Base-by-base conservation (phyloP, 768 basidiomycete species). In the Kwoniella newhampshirensis region DNA sequence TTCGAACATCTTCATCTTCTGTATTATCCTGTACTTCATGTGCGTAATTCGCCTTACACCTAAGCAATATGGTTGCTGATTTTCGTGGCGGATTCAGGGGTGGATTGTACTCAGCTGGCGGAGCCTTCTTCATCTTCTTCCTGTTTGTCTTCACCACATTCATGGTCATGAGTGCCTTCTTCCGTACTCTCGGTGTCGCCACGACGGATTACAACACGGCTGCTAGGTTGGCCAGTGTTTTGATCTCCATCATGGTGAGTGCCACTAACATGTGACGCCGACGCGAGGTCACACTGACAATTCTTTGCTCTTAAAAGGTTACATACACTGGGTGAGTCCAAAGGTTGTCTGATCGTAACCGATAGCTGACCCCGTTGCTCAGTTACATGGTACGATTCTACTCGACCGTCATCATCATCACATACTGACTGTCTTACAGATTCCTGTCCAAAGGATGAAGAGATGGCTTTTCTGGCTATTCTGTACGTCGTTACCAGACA, bases 101-200 rank as follows among this genome's bases (percentile, higher is more conserved):
- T 21, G 78, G 81, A 36, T 71, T 80, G 0, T 71, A 68, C 21
- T 58, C 75, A 9, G 71, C 70, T 12, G 75, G 56, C 23, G 73
- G 73, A 42, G 73, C 73, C 7, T 76, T 64, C 70, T 76, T 76
- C 57, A 84, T 85, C 15, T 80, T 81, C 70, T 78, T 77, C 70
- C 71, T 92, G 5, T 78, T 77, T 62, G 62, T 78, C 40, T 76
- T 80, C 11, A 18, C 82, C 12, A 81, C 85, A 0, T 89, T 82
- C 73, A 79, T 91, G 49, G 74, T 83, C 21, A 86, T 91, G 84
- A 87, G 88, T 75, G 87, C 85, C 0, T 88, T 91, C 80, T 94
- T 92, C 83, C 80, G 89, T 42, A 84, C 84, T 0, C 64, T 83
- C 40, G 70, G 80, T 2, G 72, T 63, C n/a, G 57, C 62, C 43